Percentiles rank a stretch among this genome's conserved stretches.
Evolutionary conservation across 1,284 basidiomycete genomes (phyloP).

Genomic region (Leucoagaricus sp.): DNA sequence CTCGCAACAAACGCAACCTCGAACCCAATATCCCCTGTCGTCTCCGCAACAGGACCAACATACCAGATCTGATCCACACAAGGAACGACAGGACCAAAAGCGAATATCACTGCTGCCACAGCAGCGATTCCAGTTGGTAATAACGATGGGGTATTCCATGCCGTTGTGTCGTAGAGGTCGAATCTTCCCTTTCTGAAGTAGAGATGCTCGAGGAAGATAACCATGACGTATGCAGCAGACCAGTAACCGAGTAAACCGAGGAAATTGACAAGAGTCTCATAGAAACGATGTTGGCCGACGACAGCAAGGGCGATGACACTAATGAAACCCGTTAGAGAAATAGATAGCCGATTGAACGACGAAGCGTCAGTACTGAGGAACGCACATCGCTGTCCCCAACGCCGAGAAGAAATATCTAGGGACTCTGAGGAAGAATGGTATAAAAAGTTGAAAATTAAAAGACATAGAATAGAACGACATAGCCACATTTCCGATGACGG

Average conservation of each 20-base stretch:
- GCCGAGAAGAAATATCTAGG: conserved; percentile 89
- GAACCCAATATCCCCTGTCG: conserved; percentile 79
- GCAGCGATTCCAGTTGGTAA: conserved; percentile 72
- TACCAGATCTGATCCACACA: conserved; percentile 77
- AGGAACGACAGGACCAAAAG: conserved; percentile 63
- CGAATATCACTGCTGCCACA: conserved; percentile 47
- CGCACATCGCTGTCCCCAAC: conserved; percentile 78
- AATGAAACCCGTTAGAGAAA: conserved; percentile 4
- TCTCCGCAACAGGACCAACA: conserved; percentile 66
- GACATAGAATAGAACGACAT: conserved; percentile 84
- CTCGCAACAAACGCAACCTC: conserved; percentile 64
- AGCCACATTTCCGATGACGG: conserved; percentile 84
- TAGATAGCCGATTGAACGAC: background rate
- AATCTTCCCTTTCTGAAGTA: conserved; percentile 58
- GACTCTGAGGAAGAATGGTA: conserved; percentile 66
- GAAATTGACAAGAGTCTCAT: conserved; percentile 66
- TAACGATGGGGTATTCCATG: conserved; percentile 54
- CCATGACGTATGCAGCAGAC: conserved; percentile 57
- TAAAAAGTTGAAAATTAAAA: conserved; percentile 78
- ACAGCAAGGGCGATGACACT: conserved; percentile 63
- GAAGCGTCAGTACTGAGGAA: too few species aligned
- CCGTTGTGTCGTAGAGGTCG: conserved; percentile 46
- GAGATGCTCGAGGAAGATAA: conserved; percentile 66
- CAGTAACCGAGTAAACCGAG: conserved; percentile 78
- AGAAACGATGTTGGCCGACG: conserved; percentile 68